Conservation (phyloP, 2,329 filamentous ascomycete species). For the Sclerotinia spermophila region DNA sequence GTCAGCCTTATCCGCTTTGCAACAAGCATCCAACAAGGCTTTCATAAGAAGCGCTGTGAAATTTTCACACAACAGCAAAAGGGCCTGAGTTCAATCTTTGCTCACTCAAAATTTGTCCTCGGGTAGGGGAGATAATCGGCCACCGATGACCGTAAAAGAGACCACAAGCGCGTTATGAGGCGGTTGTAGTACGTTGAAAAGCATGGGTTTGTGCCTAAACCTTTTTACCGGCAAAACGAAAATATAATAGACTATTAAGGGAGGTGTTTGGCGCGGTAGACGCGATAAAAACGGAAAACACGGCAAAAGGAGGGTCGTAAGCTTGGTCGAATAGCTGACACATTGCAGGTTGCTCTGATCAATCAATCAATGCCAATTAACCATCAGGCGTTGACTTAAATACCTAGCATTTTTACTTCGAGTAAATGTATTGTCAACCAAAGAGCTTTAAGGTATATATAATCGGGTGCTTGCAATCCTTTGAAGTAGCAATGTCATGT, state of each 20-base stretch:
- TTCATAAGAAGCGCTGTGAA: neutral
- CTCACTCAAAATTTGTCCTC: neutral
- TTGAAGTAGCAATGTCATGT: neutral
- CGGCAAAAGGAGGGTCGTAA: neutral
- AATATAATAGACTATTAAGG: neutral
- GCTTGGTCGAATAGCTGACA: neutral
- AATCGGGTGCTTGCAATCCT: neutral
- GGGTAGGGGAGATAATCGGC: constrained; percentile 3
- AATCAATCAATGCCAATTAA: neutral
- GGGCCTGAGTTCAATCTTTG: neutral
- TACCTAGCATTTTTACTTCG: neutral
- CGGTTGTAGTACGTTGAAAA: neutral
- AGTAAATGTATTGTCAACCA: neutral
- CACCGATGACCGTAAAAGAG: neutral
- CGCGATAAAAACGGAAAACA: neutral
- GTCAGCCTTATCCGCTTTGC: neutral
- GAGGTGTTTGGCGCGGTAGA: neutral
- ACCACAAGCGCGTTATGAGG: neutral
- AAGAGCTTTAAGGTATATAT: neutral
- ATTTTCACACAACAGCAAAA: neutral
- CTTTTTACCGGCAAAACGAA: neutral
- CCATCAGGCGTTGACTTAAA: neutral
- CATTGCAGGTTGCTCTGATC: neutral
- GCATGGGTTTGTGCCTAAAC: neutral
- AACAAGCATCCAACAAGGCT: neutral